phyloP scores from a whole-genome alignment of 1,284 basidiomycete species.

The Ustilago shanxiensis region DNA sequence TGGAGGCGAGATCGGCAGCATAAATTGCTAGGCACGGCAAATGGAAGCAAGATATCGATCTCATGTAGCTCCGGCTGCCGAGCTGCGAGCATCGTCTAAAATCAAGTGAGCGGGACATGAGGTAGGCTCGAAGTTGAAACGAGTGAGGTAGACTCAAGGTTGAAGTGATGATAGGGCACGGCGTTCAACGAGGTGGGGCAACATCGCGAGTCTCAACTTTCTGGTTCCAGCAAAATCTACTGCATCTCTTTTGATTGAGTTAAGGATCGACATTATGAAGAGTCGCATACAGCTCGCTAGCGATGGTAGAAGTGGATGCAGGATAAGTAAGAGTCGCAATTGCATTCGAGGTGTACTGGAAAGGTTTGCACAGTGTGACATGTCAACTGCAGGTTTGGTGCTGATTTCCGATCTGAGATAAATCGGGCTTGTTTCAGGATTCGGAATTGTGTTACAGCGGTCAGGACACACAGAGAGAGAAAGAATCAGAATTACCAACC shows the following conservation, averaged over 20 bases:
- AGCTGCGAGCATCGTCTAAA: background rate
- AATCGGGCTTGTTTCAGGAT: too few species aligned
- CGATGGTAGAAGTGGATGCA: background rate
- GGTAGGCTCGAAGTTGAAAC: background rate
- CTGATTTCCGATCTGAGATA: background rate
- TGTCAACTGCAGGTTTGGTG: constrained; percentile 18
- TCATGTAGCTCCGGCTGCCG: background rate
- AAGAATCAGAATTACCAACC: too few species aligned
- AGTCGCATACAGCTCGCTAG: background rate
- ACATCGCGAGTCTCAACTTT: background rate
- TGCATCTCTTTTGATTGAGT: background rate
- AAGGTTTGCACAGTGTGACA: constrained; percentile 23
- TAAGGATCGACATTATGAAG: background rate
- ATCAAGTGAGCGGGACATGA: too few species aligned
- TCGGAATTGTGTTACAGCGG: too few species aligned
- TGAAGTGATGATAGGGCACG: background rate
- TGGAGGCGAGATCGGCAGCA: background rate
- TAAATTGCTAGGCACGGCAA: constrained; percentile 7
- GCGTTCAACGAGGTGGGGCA: background rate
- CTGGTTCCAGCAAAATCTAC: constrained; percentile 32
- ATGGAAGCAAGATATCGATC: background rate
- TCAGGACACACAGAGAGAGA: too few species aligned
- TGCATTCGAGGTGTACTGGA: background rate
- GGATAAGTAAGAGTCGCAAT: background rate
- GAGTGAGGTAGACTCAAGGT: constrained; percentile 1